Percentiles rank a stretch among this genome's conserved stretches.
Conservation (phyloP, 768 basidiomycete species). For the Galerina marginata region DNA sequence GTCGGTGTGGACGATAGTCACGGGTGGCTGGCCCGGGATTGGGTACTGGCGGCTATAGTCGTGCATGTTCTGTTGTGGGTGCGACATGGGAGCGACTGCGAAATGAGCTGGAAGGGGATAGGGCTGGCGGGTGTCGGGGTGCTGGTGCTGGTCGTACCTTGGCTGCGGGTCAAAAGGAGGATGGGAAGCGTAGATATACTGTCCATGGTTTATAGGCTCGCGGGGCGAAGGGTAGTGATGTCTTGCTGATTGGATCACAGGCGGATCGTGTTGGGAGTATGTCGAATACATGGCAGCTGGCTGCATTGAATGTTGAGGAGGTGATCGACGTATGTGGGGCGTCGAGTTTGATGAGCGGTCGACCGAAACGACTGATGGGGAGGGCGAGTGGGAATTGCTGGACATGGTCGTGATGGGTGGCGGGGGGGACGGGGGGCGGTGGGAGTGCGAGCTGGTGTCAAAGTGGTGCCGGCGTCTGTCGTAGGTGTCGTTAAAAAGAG, state of each 20-base stretch:
- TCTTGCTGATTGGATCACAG: constrained; percentile 26
- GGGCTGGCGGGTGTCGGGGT: constrained; percentile 3
- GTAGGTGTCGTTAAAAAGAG: constrained; percentile 19
- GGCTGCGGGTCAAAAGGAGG: constrained; percentile 7
- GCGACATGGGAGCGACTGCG: constrained; percentile 7
- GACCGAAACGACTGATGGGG: constrained; percentile 60
- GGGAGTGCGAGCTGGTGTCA: constrained; percentile 42
- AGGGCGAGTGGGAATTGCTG: constrained; percentile 47
- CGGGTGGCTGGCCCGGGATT: constrained; percentile 36
- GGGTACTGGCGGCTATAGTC: constrained; percentile 36
- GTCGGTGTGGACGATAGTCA: constrained; percentile 61
- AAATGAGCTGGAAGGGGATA: constrained; percentile 1
- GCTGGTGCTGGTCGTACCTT: constrained; percentile 8
- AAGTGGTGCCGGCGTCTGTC: constrained; percentile 41
- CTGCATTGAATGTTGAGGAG: constrained; percentile 32
- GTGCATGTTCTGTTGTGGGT: constrained; percentile 32
- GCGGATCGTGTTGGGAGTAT: constrained; percentile 44
- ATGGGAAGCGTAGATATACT: constrained; percentile 4
- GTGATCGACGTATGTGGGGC: constrained; percentile 55
- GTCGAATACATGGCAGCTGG: constrained; percentile 37
- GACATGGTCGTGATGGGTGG: constrained; percentile 36
- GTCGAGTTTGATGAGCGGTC: constrained; percentile 67
- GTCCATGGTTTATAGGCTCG: constrained; percentile 15
- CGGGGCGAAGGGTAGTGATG: constrained; percentile 32
- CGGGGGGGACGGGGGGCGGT: constrained; percentile 55